phyloP scores from a whole-genome alignment of 2,329 filamentous ascomycete species.

The Pseudopithomyces chartarum region DNA sequence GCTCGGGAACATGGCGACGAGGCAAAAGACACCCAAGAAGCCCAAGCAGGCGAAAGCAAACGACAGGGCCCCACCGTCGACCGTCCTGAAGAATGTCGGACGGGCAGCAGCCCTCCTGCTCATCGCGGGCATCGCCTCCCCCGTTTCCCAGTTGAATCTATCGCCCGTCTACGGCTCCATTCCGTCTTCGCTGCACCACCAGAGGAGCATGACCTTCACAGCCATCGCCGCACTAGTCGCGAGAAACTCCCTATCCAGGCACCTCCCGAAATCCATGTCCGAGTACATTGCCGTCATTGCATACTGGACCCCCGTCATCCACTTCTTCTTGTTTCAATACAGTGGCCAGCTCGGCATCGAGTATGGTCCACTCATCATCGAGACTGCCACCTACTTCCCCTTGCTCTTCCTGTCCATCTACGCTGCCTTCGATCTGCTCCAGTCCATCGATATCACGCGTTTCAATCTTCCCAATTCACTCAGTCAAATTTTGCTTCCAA shows the following conservation, averaged over 20 bases:
- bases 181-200: constrained; percentile 74
- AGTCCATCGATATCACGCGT: constrained; percentile 61
- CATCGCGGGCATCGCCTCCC: constrained; percentile 68
- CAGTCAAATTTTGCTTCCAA: constrained; percentile 67
- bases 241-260: constrained; percentile 62
- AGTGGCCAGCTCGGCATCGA: constrained; percentile 70
- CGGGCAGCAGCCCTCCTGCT: constrained; percentile 52
- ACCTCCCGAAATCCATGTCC: constrained; percentile 53
- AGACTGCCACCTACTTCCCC: constrained; percentile 70
- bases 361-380: constrained; percentile 76
- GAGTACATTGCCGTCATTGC: constrained; percentile 73
- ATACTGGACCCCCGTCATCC: constrained; percentile 73
- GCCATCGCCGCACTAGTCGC: constrained; percentile 74
- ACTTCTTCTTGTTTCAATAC: constrained; percentile 71
- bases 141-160: constrained; percentile 74
- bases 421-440: constrained; percentile 59
- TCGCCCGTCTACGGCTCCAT: constrained; percentile 90
- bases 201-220: constrained; percentile 66
- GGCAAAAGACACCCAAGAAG: constrained; percentile 41
- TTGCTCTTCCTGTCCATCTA: constrained; percentile 48
- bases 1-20: constrained; percentile 32
- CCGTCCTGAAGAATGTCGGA: constrained; percentile 36
- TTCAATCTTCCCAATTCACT: constrained; percentile 63
- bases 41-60: constrained; percentile 38
- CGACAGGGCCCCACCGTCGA: constrained; percentile 26